Evolutionary conservation across 768 basidiomycete species (phyloP).

Genomic region (Pisolithus albus): DNA sequence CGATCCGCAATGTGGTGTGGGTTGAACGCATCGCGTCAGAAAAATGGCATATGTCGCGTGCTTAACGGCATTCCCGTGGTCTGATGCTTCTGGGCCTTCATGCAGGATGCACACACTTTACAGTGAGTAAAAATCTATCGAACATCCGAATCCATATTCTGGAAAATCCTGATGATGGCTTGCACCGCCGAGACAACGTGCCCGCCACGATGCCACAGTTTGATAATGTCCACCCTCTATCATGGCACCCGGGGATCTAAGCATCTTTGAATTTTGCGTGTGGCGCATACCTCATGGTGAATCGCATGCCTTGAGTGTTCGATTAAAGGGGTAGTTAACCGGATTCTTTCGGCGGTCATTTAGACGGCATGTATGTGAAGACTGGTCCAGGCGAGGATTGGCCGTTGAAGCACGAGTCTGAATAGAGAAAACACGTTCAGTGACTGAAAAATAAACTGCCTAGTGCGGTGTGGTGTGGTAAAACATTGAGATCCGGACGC

Average conservation of each 20-base stretch:
- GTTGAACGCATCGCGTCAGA: neutral
- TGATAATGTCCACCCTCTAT: constrained; percentile 12
- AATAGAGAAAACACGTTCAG: neutral
- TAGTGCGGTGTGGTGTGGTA: too few species aligned
- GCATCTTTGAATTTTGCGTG: neutral
- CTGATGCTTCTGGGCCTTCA: neutral
- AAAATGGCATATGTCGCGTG: neutral
- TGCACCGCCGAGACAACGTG: constrained; percentile 20
- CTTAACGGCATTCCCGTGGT: neutral
- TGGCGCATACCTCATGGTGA: too few species aligned
- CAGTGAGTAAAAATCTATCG: neutral
- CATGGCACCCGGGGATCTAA: constrained; percentile 23
- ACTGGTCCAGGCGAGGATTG: neutral
- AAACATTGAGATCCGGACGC: constrained; percentile 9
- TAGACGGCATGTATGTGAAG: too few species aligned
- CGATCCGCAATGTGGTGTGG: neutral
- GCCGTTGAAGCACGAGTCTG: neutral
- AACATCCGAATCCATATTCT: neutral
- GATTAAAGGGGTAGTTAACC: too few species aligned
- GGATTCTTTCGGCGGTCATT: neutral
- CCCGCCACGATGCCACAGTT: constrained; percentile 24
- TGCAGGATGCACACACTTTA: neutral
- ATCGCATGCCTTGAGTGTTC: too few species aligned
- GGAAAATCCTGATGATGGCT: neutral
- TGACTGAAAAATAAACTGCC: too few species aligned